These are phyloP conservation scores for Globisporangium splendens DNA, from an alignment of 352 stramenopile species.

Conservation along the genomic window DNA sequence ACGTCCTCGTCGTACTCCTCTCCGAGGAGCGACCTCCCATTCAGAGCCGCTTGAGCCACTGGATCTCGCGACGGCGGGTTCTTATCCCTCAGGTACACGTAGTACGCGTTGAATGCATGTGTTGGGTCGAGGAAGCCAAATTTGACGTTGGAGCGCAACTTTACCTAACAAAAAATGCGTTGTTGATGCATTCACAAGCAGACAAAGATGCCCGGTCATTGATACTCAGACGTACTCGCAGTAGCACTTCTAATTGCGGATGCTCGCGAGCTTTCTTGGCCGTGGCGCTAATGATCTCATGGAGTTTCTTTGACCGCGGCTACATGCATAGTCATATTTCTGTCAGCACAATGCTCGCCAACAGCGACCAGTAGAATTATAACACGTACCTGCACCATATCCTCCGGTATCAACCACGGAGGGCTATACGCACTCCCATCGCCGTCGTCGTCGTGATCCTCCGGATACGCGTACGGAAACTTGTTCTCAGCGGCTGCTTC, in stretches of 20 bases:
- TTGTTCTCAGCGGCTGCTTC: constrained; percentile 20
- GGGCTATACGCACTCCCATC: constrained; percentile 25
- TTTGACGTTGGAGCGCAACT: constrained; percentile 26
- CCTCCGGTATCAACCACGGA: constrained; percentile 21
- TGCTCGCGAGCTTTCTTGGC: constrained; percentile 37
- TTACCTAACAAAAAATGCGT: constrained; percentile 21
- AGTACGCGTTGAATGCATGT: constrained; percentile 37
- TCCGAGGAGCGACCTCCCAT: constrained; percentile 23
- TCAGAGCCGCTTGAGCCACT: neutral
- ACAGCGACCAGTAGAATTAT: neutral
- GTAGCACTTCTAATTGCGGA: constrained; percentile 43
- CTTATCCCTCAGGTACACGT: constrained; percentile 40
- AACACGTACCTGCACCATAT: constrained; percentile 24
- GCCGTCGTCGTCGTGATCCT: constrained; percentile 20
- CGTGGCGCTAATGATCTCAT: constrained; percentile 41
- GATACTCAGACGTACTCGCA: constrained; percentile 25
- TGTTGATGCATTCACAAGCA: neutral
- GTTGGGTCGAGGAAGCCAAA: constrained; percentile 35
- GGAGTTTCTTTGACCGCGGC: constrained; percentile 38
- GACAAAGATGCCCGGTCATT: no score
- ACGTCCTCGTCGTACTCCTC: constrained; percentile 39
- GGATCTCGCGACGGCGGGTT: constrained; percentile 15
- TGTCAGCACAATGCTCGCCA: neutral
- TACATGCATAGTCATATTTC: constrained; percentile 7
- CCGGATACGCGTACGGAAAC: constrained; percentile 43